Conservation (phyloP, 1,284 basidiomycete species). For the Malassezia sp. region DNA sequence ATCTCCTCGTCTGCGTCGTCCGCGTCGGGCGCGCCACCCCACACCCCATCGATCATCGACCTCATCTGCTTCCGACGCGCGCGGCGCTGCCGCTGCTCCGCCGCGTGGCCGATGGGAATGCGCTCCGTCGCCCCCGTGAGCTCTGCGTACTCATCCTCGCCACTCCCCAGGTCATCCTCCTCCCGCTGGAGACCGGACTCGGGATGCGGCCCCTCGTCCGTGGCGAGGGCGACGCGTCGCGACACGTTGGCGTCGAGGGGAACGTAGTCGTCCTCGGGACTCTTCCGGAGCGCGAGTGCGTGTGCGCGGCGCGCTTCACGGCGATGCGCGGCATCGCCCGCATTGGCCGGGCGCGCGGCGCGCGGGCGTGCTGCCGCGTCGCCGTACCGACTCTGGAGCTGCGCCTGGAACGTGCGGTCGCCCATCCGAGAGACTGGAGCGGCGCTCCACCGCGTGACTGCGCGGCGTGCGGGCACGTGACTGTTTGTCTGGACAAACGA, state of each 20-base stretch:
- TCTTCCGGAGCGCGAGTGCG: background rate
- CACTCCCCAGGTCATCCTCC: slow-evolving; percentile 36
- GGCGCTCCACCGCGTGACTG: background rate
- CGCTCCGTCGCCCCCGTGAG: slow-evolving; percentile 37
- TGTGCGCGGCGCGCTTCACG: background rate
- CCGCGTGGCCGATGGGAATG: slow-evolving; percentile 28
- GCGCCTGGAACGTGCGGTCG: slow-evolving; percentile 6
- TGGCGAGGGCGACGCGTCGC: background rate
- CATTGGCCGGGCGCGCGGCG: background rate
- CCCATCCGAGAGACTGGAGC: background rate
- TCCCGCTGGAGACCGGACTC: slow-evolving; percentile 32
- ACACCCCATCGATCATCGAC: slow-evolving; percentile 4
- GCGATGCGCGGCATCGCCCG: background rate
- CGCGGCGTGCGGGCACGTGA: too few relatives aligned
- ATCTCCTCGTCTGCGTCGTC: slow-evolving; percentile 19
- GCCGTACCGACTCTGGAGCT: slow-evolving; percentile 13
- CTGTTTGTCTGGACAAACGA: too few relatives aligned
- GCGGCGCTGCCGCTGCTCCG: slow-evolving; percentile 18
- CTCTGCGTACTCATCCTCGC: slow-evolving; percentile 38
- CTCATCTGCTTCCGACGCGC: slow-evolving; percentile 22
- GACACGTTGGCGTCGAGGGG: background rate
- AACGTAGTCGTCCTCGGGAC: slow-evolving; percentile 1
- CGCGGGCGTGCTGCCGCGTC: background rate
- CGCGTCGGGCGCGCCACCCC: slow-evolving; percentile 11
- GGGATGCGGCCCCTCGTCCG: slow-evolving; percentile 24